These are phyloP conservation scores for Chaetoscypha palmicola DNA, from an alignment of 2,329 filamentous ascomycete species.

Conservation along the genomic window DNA sequence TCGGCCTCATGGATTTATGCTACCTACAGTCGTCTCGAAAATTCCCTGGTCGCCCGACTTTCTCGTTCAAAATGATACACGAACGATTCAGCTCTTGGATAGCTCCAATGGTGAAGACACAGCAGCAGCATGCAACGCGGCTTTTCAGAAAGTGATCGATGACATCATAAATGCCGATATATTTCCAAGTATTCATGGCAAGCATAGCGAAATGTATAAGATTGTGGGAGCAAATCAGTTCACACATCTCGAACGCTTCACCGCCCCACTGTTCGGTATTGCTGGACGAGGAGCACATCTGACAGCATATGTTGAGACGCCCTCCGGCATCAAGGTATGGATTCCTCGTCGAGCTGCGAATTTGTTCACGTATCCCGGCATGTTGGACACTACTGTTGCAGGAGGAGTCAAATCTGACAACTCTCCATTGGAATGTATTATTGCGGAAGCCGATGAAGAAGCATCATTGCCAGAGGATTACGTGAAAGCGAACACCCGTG, in stretches of 20 bases:
- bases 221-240: conserved; percentile 19
- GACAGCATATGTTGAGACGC: conserved; percentile 52
- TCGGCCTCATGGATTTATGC: conserved; percentile 44
- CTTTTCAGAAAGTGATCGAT: conserved; percentile 37
- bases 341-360: conserved; percentile 57
- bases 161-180: conserved; percentile 31
- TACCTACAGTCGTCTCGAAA: conserved; percentile 37
- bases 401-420: conserved; percentile 67
- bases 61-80: conserved; percentile 29
- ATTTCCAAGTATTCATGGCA: conserved; percentile 34
- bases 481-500: conserved; percentile 43
- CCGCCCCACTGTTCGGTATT: conserved; percentile 52
- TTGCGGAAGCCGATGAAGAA: conserved; percentile 68
- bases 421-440: conserved; percentile 57
- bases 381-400: conserved; percentile 75
- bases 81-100: conserved; percentile 30
- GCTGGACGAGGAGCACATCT: conserved; percentile 59
- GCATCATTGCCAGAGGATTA: conserved; percentile 57
- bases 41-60: conserved; percentile 43
- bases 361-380: conserved; percentile 66
- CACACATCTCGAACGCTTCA: conserved; percentile 18
- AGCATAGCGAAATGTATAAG: conserved; percentile 38
- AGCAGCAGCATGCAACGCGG: conserved; percentile 32
- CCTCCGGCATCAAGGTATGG: conserved; percentile 56
- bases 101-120: conserved; percentile 18